Conservation (phyloP, 345 rosid species). For the Acer yangbiense region DNA sequence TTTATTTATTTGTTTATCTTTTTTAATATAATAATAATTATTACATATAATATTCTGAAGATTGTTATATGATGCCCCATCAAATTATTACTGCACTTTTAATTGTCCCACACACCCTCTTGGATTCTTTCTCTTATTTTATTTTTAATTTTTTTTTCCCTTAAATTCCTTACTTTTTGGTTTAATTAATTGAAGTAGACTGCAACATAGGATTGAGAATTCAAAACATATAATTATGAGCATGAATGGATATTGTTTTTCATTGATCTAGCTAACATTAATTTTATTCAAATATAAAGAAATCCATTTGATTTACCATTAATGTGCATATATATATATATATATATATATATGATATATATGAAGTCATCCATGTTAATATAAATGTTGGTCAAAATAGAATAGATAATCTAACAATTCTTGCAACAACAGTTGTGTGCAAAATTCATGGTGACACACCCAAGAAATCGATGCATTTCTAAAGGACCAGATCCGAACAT, state of each 20-base stretch:
- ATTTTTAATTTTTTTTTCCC: background rate
- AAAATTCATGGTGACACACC: background rate
- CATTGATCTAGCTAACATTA: background rate
- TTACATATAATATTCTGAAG: background rate
- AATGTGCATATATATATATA: no score
- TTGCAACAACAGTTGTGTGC: background rate
- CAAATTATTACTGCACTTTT: background rate
- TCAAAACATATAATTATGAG: no score
- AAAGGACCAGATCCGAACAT: background rate
- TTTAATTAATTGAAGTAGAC: background rate
- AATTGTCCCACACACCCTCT: conserved; percentile 1
- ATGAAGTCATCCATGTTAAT: no score
- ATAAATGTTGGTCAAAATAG: no score
- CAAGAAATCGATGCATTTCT: background rate
- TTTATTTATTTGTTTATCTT: background rate
- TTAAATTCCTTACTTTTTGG: background rate
- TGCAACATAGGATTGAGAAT: background rate
- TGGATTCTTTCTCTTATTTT: background rate
- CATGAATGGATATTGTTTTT: background rate
- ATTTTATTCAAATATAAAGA: background rate
- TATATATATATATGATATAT: no score
- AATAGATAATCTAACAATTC: background rate
- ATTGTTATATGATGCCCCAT: background rate
- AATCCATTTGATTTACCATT: no score
- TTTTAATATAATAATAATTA: background rate